Percentiles rank a stretch among this genome's conserved stretches.
phyloP scores from a whole-genome alignment of 2,329 filamentous ascomycete genomes.

The Paradendryphiella salina region DNA sequence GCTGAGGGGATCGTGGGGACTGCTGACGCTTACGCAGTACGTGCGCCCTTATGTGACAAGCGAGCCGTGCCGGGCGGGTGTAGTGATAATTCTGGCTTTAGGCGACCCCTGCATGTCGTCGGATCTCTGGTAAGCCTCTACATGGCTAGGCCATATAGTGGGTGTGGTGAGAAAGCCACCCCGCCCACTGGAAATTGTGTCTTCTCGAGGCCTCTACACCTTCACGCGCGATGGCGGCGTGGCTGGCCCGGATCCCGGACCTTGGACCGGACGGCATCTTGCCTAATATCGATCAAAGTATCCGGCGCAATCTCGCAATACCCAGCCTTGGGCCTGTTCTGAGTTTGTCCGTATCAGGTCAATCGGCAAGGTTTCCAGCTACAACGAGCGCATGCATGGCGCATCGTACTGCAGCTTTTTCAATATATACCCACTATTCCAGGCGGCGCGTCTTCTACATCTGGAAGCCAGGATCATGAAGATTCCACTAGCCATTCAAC shows the following conservation, averaged over 20 bases:
- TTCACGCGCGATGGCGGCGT: not conserved
- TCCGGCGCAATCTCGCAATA: not conserved
- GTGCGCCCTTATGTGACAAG: not conserved
- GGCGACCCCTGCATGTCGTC: not conserved
- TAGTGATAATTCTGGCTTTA: not conserved
- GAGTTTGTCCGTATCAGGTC: not conserved
- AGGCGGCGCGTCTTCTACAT: not conserved
- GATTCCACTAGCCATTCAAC: not conserved
- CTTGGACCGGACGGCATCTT: not conserved
- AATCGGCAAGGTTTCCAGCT: not conserved
- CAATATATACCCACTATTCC: not conserved
- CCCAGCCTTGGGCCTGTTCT: not conserved
- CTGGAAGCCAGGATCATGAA: not conserved
- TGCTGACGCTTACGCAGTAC: not conserved
- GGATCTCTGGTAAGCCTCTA: not conserved
- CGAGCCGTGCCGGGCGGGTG: not conserved
- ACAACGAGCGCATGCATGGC: not conserved
- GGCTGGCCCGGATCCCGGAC: not conserved
- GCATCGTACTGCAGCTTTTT: not conserved
- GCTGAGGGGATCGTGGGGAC: not conserved
- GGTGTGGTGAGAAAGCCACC: not conserved
- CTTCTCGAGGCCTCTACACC: not conserved
- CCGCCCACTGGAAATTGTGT: not conserved
- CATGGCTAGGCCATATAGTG: not conserved
- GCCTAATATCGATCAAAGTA: not conserved